Conservation (phyloP, 495 filamentous ascomycete genomes). For the Friedmanniomyces endolithicus region DNA sequence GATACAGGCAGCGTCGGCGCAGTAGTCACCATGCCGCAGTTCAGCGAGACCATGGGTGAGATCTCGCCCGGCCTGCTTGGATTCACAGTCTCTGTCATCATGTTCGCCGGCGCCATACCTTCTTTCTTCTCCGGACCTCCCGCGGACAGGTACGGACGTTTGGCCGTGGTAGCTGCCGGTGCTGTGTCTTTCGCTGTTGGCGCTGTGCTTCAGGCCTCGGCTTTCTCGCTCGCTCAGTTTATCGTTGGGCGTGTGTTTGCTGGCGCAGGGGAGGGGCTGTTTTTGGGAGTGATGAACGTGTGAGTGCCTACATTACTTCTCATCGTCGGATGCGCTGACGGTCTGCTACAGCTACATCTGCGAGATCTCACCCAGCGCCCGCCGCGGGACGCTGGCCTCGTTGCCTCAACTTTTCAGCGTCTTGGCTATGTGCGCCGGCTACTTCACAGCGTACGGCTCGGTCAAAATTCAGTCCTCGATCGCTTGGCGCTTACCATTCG, state of each 20-base stretch:
- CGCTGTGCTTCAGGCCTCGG: conserved; percentile 14
- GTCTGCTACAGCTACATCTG: conserved; percentile 13
- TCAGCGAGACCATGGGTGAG: conserved; percentile 37
- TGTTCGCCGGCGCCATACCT: conserved; percentile 49
- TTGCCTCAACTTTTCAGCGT: conserved; percentile 18
- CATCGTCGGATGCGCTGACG: not conserved
- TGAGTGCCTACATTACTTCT: not conserved
- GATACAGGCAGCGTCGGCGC: conserved; percentile 39
- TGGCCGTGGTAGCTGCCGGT: conserved; percentile 20
- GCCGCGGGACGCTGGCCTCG: conserved; percentile 18
- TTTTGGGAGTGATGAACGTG: conserved; percentile 17
- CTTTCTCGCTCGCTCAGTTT: conserved; percentile 11
- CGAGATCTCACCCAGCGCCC: conserved; percentile 20
- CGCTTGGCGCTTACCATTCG: conserved; percentile 22
- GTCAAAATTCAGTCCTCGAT: conserved; percentile 14
- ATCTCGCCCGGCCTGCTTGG: conserved; percentile 46
- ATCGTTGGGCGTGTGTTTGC: conserved; percentile 16
- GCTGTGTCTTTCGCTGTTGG: conserved; percentile 18
- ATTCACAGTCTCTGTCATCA: conserved; percentile 50
- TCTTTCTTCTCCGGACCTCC: conserved; percentile 51
- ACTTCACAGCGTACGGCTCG: conserved; percentile 26
- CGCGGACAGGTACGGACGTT: conserved; percentile 47
- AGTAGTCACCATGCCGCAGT: conserved; percentile 48
- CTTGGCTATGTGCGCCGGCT: conserved; percentile 15
- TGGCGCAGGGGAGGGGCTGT: conserved; percentile 20